Evolutionary conservation across 257 asterid genomes (phyloP).

Genomic region (Lithospermum erythrorhizon): DNA sequence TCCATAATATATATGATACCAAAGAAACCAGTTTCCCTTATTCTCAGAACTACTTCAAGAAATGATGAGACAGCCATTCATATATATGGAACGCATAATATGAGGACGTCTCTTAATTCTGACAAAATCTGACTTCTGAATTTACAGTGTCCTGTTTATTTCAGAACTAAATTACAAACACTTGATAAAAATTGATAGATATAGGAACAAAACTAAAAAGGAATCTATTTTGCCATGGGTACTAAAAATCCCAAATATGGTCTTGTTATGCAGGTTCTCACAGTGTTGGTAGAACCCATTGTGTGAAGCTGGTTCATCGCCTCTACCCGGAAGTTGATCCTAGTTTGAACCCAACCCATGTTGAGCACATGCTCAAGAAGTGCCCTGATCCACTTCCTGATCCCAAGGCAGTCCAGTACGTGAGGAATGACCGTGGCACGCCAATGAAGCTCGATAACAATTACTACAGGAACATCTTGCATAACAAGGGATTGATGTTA

Average conservation of each 20-base stretch:
- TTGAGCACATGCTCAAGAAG: conserved; percentile 85
- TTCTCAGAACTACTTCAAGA: no score
- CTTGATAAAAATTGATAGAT: no score
- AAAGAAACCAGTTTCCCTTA: no score
- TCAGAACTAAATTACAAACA: no score
- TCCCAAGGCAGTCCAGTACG: conserved; percentile 97
- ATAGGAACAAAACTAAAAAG: no score
- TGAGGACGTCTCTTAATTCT: no score
- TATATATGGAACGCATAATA: no score
- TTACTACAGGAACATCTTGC: conserved; percentile 76
- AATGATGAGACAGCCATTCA: no score
- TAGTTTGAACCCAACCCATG: conserved; percentile 62
- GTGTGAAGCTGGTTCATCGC: conserved; percentile 91
- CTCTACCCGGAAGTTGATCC: conserved; percentile 92
- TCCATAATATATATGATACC: no score
- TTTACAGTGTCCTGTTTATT: no score
- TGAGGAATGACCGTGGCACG: conserved; percentile 88
- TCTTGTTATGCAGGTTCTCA: conserved; percentile 48
- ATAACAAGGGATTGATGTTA: conserved; percentile 71
- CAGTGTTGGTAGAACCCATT: conserved; percentile 95
- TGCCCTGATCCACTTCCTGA: conserved; percentile 92
- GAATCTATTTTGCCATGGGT: no score
- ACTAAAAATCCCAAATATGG: background rate
- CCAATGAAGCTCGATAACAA: conserved; percentile 90
- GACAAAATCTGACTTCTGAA: no score